Evolutionary conservation across 345 rosid genomes (phyloP).

Genomic region (Microcos paniculata): DNA sequence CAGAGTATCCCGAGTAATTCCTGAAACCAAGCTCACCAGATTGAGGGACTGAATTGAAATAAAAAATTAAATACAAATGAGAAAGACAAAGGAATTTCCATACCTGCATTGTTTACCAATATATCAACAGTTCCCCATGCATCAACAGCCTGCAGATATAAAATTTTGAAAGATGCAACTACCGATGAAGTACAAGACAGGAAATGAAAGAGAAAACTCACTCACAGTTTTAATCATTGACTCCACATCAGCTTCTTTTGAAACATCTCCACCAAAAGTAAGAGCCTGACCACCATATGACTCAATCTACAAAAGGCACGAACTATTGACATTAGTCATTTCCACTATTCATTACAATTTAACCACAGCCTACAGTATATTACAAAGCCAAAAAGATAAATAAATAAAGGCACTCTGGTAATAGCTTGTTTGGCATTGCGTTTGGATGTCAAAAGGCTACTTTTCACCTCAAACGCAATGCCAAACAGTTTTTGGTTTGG

Average conservation of each 20-base stretch:
- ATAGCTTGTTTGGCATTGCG: too few relatives aligned
- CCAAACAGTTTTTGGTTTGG: too few relatives aligned
- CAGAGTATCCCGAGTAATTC: constrained; percentile 85
- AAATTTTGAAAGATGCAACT: constrained; percentile 11
- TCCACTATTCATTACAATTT: constrained; percentile 10
- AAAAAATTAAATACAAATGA: not conserved
- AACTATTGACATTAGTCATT: constrained; percentile 2
- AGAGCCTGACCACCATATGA: constrained; percentile 88
- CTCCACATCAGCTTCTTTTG: constrained; percentile 87
- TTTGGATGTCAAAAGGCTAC: too few relatives aligned
- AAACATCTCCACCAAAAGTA: constrained; percentile 95
- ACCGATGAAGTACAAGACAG: constrained; percentile 4
- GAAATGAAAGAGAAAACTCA: constrained; percentile 9
- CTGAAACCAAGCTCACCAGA: constrained; percentile 42
- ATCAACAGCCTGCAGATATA: constrained; percentile 70
- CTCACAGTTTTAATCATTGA: constrained; percentile 95
- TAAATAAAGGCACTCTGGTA: not conserved
- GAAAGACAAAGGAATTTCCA: constrained; percentile 4
- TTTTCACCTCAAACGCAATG: too few relatives aligned
- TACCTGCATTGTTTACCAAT: constrained; percentile 96
- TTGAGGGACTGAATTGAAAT: constrained; percentile 26
- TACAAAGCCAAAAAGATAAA: not conserved
- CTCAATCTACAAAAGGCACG: constrained; percentile 63
- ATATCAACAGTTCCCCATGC: constrained; percentile 96
- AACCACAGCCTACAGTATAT: not conserved